Evolutionary conservation across 768 basidiomycete genomes (phyloP).

Genomic region (Leccinum uliginosum): DNA sequence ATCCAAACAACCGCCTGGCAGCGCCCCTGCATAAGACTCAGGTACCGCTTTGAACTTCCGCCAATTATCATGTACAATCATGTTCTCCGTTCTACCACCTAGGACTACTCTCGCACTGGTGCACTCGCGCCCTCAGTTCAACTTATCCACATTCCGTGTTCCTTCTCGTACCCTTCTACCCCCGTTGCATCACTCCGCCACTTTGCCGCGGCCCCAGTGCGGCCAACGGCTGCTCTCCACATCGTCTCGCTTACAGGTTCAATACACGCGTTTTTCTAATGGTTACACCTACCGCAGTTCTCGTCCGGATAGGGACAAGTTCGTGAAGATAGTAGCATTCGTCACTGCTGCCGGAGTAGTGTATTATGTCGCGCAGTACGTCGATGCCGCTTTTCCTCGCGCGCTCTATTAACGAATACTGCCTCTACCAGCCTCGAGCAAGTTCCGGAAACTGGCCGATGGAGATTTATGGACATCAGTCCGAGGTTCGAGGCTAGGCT

Average conservation of each 20-base stretch:
- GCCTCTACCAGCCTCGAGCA: slow-evolving; percentile 60
- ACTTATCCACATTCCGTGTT: not conserved
- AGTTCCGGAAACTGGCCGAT: slow-evolving; percentile 82
- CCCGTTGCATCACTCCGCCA: not conserved
- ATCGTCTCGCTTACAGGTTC: slow-evolving; percentile 16
- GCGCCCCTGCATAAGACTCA: too few relatives aligned
- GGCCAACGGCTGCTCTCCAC: slow-evolving; percentile 18
- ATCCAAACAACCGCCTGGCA: slow-evolving; percentile 8
- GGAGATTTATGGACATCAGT: slow-evolving; percentile 82
- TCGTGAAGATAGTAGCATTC: slow-evolving; percentile 15
- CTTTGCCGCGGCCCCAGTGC: not conserved
- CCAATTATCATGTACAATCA: not conserved
- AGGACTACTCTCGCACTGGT: slow-evolving; percentile 1
- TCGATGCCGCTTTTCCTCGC: not conserved
- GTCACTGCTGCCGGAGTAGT: slow-evolving; percentile 19
- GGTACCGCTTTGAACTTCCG: not conserved
- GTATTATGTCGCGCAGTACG: slow-evolving; percentile 30
- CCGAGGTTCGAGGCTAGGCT: slow-evolving; percentile 54
- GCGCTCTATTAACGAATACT: not conserved
- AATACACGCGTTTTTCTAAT: slow-evolving; percentile 28
- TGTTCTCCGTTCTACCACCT: slow-evolving; percentile 5
- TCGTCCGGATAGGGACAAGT: slow-evolving; percentile 7
- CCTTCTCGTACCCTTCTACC: not conserved
- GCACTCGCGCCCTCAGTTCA: not conserved
- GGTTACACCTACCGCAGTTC: not conserved